These are phyloP conservation scores for Trichophyton mentagrophytes DNA, from an alignment of 2,329 filamentous ascomycete species.

Conservation along the genomic window DNA sequence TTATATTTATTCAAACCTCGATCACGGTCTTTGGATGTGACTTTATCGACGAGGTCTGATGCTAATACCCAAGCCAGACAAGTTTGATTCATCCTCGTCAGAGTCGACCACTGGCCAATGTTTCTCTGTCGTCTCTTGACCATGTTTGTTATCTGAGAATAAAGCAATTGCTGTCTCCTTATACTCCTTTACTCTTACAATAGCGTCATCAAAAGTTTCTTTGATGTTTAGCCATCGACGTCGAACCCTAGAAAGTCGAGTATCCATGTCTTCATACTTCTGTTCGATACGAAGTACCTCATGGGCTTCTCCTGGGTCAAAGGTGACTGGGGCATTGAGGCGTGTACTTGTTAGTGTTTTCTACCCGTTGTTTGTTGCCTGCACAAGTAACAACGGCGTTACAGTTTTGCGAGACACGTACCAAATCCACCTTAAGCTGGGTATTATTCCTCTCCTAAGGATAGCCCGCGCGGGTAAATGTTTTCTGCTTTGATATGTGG, in stretches of 20 bases:
- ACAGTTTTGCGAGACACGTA: background rate
- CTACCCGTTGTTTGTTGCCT: background rate
- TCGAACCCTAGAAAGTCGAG: background rate
- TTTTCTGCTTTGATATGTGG: background rate
- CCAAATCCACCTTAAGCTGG: background rate
- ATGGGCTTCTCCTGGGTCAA: background rate
- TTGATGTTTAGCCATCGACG: background rate
- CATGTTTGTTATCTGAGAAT: background rate
- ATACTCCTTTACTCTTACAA: background rate
- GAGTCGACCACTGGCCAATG: constrained; percentile 9
- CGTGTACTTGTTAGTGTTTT: background rate
- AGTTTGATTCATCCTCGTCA: constrained; percentile 4
- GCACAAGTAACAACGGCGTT: background rate
- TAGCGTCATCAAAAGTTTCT: background rate
- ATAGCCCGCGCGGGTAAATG: background rate
- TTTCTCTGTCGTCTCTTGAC: constrained; percentile 5
- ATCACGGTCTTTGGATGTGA: too few relatives aligned
- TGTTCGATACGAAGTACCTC: background rate
- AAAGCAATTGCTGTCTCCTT: constrained; percentile 1
- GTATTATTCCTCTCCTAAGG: background rate
- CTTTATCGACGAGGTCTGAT: too few relatives aligned
- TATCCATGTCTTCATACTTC: constrained; percentile 1
- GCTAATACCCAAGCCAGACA: background rate
- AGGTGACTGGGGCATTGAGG: constrained; percentile 2
- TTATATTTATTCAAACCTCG: too few relatives aligned